phyloP scores from a whole-genome alignment of 805 yeast species.

The Suhomyces faveliae region DNA sequence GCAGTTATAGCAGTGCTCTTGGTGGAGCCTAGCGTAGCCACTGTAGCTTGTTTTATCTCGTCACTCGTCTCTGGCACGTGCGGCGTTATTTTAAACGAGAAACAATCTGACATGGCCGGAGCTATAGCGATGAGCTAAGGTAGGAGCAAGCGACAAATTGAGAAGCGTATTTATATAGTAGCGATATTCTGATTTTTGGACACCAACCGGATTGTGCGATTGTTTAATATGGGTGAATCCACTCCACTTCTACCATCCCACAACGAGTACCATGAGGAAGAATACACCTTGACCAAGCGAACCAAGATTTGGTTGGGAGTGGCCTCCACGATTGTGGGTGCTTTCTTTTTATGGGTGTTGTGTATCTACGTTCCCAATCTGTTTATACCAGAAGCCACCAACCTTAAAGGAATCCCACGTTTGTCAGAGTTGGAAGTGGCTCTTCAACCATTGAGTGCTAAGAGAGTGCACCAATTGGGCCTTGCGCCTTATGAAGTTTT shows the following conservation, averaged over 20 bases:
- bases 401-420: conserved; percentile 24
- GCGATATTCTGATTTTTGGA: neutral
- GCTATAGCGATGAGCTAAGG: neutral
- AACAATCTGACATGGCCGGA: neutral
- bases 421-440: conserved; percentile 23
- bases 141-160: neutral
- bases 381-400: conserved; percentile 34
- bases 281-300: conserved; percentile 8
- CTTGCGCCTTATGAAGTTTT: conserved; percentile 6
- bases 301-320: conserved; percentile 16
- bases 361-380: conserved; percentile 31
- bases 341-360: conserved; percentile 26
- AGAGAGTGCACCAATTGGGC: conserved; percentile 16
- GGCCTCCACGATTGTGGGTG: conserved; percentile 11
- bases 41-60: too few relatives aligned
- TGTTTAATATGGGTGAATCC: conserved; percentile 8
- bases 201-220: neutral
- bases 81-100: neutral
- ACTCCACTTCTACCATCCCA: conserved; percentile 16
- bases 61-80: neutral
- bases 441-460: conserved; percentile 25
- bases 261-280: conserved; percentile 18
- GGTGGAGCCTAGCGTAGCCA: too few relatives aligned
- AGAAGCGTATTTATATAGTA: neutral
- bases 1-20: too few relatives aligned